These are phyloP conservation scores for Apiotrichum sp. DNA, from an alignment of 1,284 basidiomycete genomes.

Conservation along the genomic window DNA sequence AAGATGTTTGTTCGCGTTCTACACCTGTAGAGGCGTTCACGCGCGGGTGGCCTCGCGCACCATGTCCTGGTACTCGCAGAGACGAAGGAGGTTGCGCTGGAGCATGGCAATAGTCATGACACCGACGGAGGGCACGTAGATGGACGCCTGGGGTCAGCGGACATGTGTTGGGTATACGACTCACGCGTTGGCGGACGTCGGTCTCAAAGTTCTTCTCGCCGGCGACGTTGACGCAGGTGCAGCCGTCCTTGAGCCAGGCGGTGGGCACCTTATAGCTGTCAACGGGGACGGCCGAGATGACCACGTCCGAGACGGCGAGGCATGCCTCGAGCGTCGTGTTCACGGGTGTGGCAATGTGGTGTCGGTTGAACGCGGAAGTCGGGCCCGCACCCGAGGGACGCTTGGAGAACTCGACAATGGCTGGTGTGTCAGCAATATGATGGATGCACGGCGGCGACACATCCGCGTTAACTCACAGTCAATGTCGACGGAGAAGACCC, in stretches of 20 bases:
- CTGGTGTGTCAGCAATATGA: slow-evolving; percentile 31
- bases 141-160: slow-evolving; percentile 60
- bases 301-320: slow-evolving; percentile 75
- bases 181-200: slow-evolving; percentile 81
- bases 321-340: slow-evolving; percentile 66
- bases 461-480: slow-evolving; percentile 55
- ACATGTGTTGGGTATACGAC: slow-evolving; percentile 13
- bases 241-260: slow-evolving; percentile 82
- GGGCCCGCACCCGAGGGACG: slow-evolving; percentile 53
- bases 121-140: slow-evolving; percentile 89
- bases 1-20: no score
- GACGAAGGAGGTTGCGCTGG: slow-evolving; percentile 76
- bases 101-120: slow-evolving; percentile 97
- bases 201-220: slow-evolving; percentile 96
- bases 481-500: slow-evolving; percentile 86
- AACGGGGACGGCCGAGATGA: slow-evolving; percentile 82
- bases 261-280: slow-evolving; percentile 86
- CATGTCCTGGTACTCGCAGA: slow-evolving; percentile 61
- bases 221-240: slow-evolving; percentile 86
- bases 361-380: slow-evolving; percentile 60
- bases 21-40: no score
- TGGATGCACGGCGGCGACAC: no score
- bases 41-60: slow-evolving; percentile 21
- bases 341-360: slow-evolving; percentile 71
- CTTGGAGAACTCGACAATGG: slow-evolving; percentile 72